Evolutionary conservation across 257 asterid species (phyloP).

Genomic region (Ilex asprella): DNA sequence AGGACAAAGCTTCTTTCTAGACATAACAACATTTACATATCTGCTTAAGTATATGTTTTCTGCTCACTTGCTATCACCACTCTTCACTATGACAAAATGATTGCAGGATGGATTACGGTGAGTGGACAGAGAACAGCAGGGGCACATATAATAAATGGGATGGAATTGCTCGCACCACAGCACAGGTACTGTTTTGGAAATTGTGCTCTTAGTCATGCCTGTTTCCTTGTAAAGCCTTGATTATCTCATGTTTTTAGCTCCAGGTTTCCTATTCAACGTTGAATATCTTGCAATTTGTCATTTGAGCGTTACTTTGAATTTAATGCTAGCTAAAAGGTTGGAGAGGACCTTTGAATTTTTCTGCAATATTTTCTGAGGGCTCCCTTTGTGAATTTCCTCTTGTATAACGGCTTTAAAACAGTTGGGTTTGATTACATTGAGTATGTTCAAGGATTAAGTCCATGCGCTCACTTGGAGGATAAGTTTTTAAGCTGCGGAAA

Average conservation of each 20-base stretch:
- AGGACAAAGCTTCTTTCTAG: slow-evolving; percentile 17
- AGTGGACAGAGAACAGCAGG: slow-evolving; percentile 87
- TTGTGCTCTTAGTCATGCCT: no score
- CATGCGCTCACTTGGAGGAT: background rate
- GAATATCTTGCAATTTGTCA: no score
- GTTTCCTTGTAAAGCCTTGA: no score
- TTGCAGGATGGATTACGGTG: slow-evolving; percentile 92
- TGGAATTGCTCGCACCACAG: slow-evolving; percentile 84
- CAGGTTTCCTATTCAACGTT: no score
- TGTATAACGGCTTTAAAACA: no score
- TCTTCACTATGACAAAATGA: slow-evolving; percentile 7
- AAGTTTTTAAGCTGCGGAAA: background rate
- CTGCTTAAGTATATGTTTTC: background rate
- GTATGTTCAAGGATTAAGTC: background rate
- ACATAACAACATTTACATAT: background rate
- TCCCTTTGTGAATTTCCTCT: background rate
- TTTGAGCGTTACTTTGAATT: no score
- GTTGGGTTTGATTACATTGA: background rate
- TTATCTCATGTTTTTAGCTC: no score
- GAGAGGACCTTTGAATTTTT: no score
- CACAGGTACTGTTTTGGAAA: slow-evolving; percentile 47
- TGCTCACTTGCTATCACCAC: slow-evolving; percentile 6
- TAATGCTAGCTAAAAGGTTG: no score
- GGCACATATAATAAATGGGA: slow-evolving; percentile 99
- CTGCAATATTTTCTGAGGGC: background rate